Evolutionary conservation across 345 rosid genomes (phyloP).

Genomic region (Arabidopsis arenosa): DNA sequence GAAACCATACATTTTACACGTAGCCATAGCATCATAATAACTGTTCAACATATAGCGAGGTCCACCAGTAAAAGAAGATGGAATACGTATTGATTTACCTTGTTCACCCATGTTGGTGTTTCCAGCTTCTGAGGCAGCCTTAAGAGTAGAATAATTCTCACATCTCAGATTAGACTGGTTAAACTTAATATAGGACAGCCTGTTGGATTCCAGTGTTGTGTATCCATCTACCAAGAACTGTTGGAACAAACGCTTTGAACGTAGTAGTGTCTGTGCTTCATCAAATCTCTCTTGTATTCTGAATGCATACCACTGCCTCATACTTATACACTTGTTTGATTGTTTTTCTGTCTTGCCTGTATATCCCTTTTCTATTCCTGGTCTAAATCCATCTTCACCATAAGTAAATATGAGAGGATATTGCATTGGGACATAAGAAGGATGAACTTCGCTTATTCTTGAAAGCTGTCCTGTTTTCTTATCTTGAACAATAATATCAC

Average conservation of each 20-base stretch:
- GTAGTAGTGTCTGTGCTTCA: neutral
- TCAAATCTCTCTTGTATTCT: neutral
- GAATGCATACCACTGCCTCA: neutral
- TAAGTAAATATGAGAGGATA: neutral
- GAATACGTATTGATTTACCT: neutral
- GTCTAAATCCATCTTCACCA: neutral
- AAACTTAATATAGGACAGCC: neutral
- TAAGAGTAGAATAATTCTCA: neutral
- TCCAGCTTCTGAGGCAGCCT: neutral
- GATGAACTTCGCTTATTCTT: neutral
- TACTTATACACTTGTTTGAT: neutral
- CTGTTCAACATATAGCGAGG: too few species aligned
- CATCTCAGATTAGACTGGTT: neutral
- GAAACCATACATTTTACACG: too few species aligned
- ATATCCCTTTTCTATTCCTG: neutral
- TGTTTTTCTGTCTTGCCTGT: neutral
- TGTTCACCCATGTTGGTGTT: neutral
- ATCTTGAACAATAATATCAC: neutral
- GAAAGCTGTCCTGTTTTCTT: neutral
- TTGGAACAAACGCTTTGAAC: neutral
- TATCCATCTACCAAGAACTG: neutral
- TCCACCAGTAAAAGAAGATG: neutral
- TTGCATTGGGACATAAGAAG: neutral
- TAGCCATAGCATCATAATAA: too few species aligned
- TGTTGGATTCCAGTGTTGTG: neutral